phyloP scores from a whole-genome alignment of 192 early-diverging fungal genomes.

The Gamsiella multidivaricata region DNA sequence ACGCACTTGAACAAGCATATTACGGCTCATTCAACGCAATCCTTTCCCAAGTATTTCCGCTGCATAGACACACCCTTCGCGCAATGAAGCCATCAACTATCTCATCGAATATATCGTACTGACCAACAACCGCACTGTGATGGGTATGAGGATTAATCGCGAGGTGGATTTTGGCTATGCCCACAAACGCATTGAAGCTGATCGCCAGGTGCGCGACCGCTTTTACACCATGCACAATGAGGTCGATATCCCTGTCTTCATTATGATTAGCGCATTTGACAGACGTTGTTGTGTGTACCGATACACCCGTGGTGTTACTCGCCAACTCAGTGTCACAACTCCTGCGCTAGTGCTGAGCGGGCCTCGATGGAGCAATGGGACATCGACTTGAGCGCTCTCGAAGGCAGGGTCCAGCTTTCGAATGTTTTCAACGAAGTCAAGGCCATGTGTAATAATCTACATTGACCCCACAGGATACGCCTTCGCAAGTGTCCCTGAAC shows the following conservation, averaged over 20 bases:
- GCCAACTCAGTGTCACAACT: background rate
- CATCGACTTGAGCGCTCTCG: background rate
- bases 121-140: background rate
- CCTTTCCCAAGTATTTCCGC: background rate
- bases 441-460: too few species aligned
- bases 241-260: background rate
- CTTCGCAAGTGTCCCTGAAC: too few species aligned
- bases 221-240: background rate
- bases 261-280: background rate
- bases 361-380: background rate
- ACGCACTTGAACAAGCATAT: slow-evolving; percentile 1
- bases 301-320: slow-evolving; percentile 1
- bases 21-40: slow-evolving; percentile 6
- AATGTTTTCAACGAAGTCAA: background rate
- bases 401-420: background rate
- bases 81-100: background rate
- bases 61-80: background rate
- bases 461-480: too few species aligned
- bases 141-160: background rate
- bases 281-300: background rate
- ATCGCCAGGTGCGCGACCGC: background rate
- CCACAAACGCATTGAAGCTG: background rate
- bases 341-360: background rate
- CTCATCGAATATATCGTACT: slow-evolving; percentile 2
- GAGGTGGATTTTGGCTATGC: background rate